Base-by-base conservation (phyloP, 768 basidiomycete genomes). In the Trametes cingulata region DNA sequence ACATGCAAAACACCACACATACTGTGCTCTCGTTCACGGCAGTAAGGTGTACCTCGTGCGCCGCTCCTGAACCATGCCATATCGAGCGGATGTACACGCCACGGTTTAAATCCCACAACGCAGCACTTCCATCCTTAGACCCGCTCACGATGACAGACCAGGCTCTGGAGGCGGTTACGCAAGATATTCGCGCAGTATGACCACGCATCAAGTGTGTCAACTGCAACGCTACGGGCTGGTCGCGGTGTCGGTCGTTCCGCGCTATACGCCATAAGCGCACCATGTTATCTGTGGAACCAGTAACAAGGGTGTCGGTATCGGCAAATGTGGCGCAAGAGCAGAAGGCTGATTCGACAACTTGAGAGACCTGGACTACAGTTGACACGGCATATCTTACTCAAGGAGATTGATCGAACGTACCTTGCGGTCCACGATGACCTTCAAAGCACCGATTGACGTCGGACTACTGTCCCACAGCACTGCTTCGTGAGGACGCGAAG, bases 1-100 rank as follows among this genome's bases (percentile, higher is more conserved):
- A 27, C 24, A 59, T 41, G 33, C 27, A 45, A 46, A 17, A 33
- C 43, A 25, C 37, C 39, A 14, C 6, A 76, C 88, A 66, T 68
- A 95, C 93, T 48, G 90, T 93, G 71, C 90, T 88, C 69, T 95
- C 93, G 68, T 95, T 91, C 65, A 97, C 83, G 10, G 90, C 80
- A 20, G 87, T 87, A 1, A 89, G 77, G 66, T 83, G 82, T 14
- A 96, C 85, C 0, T 81, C 77, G 19, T 77, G 52, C 57, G 58
- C 48, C 10, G 68, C 65, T 9, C 65, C 68, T 0, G 69, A 60
- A 12, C 79, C 80, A 57, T 93, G 90, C 83, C 88, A 88, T 29
- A 93, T 88, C 0, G 91, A 90, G 55, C 88, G 78, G 13, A 90
- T 84, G 63, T 97, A 96, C 8, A 85, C 76, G 8, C 90, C 89